Base-by-base conservation (phyloP, 2,329 filamentous ascomycete genomes). In the Exophiala dermatitidis region DNA sequence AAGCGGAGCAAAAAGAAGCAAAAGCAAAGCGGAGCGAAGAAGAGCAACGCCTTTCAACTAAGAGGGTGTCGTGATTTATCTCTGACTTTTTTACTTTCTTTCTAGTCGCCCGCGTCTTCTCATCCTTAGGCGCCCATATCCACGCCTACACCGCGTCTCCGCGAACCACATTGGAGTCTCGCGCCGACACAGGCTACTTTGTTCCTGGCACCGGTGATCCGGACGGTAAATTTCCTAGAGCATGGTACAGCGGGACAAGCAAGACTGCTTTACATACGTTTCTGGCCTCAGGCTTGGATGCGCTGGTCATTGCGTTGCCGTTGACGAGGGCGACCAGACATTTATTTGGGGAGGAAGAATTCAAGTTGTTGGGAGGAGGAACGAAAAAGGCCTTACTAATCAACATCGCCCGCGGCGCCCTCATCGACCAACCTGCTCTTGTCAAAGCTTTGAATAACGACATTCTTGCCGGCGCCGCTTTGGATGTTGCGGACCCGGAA, bases 401-500 rank as follows among this genome's bases (percentile, higher is more conserved):
- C 47, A 90, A 91, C 63, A 86, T 90, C 58, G 81, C 83, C 0
- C 78, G 87, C 1, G 87, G 84, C 0, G 71, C 72, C 33, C 78
- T 86, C 40, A 67, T 87, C 9, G 74, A 84, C 48, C 79, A 83
- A 58, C 69, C 77, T 1, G 84, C 80, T 1, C 66, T 91, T 47
- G 76, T 88, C 12, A 72, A 72, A 1, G 83, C 85, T 0, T 69
- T 90, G 7, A 69, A 79, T 38, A 60, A 58, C 0, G 76, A 76
- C 0, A 73, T 75, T 1, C 64, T 87, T 31, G 68, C 74, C 2
- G 87, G 87, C 31, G 88, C 87, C 0, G 86, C 86, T 1, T 69
- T 91, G 38, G 87, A 90, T 65, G 87, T 91, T 1, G 86, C 86
- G 1, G 86, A 90, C 56, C 87, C 87, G 0, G 88, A 91, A 67